Base-by-base conservation (phyloP, 495 filamentous ascomycete genomes). In the Choiromyces venosus region DNA sequence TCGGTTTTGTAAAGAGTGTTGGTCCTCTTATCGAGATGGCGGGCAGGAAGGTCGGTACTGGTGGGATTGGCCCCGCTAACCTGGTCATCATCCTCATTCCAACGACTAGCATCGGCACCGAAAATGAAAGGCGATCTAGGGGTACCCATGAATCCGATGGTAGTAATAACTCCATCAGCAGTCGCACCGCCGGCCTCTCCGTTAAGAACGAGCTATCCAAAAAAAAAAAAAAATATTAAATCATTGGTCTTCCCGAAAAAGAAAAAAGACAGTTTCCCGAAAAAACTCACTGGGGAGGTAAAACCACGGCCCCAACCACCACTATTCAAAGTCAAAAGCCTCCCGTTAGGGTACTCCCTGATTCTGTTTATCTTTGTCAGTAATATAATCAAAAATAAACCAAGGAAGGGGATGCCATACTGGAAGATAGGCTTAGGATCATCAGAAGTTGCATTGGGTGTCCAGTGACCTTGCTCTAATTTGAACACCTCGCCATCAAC, bases 1-100 rank as follows among this genome's bases (percentile, higher is more conserved):
- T 82, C 79, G 0, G 80, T 82, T 37, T 82, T 81, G 52, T 82
- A 81, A 42, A 82, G 75, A 18, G 70, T 71, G 39, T 82, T 82
- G 9, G 78, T 80, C 33, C 78, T 80, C n/a, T 77, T 80, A 18
- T 80, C 80, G 5, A 73, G 18, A 33, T 80, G 78, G 8, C 78
- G 71, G 8, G 78, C 78, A 33, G 78, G 76, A 42, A 78, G 74
- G 56, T 65, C 65, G 33, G 25, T 35, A 38, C 66, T 61, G 46
- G 29, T 18, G 35, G 71, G 69, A 18, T 64, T 46, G 37, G 7
- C 37, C 37, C 38, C n/a, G 6, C 14, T 61, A 29, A 61, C 10
- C 2, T 61, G 29, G 9, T 61, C 52, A n/a, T n/a, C n/a, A n/a
- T n/a, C n/a, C n/a, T n/a, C n/a, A n/a, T n/a, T n/a, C n/a, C n/a